Conservation (phyloP, 345 rosid genomes). For the Eucalyptus urophylla region DNA sequence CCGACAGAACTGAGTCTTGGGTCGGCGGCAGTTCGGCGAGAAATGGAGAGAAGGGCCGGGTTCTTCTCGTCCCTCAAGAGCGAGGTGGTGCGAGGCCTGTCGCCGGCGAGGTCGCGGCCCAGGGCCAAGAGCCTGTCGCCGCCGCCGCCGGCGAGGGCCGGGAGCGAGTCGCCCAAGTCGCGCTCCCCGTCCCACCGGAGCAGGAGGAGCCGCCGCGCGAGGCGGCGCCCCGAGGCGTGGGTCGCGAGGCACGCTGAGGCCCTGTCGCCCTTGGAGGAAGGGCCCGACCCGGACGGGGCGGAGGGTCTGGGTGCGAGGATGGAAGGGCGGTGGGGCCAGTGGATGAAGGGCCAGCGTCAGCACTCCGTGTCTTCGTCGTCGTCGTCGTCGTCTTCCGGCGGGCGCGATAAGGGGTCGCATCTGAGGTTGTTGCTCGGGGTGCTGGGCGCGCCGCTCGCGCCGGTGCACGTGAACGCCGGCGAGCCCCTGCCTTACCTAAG, state of each 20-base stretch:
- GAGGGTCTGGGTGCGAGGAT: conserved; percentile 3
- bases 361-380: not conserved
- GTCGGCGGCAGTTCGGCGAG: not conserved
- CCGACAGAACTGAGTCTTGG: not conserved
- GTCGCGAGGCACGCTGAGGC: conserved; percentile 5
- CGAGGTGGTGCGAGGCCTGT: conserved; percentile 5
- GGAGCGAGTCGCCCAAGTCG: not conserved
- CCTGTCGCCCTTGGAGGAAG: conserved; percentile 27
- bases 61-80: conserved; percentile 9
- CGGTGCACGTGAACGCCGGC: conserved; percentile 14
- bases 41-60: not conserved
- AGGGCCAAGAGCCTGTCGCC: not conserved
- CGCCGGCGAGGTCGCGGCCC: conserved; percentile 4
- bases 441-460: conserved; percentile 29
- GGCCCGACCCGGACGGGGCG: conserved; percentile 18
- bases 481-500: conserved; percentile 33
- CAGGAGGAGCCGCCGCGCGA: not conserved
- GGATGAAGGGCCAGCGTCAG: conserved; percentile 20
- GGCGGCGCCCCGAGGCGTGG: not conserved
- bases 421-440: conserved; percentile 29
- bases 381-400: conserved; percentile 2
- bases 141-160: not conserved
- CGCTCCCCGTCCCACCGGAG: not conserved
- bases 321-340: conserved; percentile 24
- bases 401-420: conserved; percentile 1